These are phyloP conservation scores for Collybiopsis confluens DNA, from an alignment of 768 basidiomycete genomes.

Conservation along the genomic window DNA sequence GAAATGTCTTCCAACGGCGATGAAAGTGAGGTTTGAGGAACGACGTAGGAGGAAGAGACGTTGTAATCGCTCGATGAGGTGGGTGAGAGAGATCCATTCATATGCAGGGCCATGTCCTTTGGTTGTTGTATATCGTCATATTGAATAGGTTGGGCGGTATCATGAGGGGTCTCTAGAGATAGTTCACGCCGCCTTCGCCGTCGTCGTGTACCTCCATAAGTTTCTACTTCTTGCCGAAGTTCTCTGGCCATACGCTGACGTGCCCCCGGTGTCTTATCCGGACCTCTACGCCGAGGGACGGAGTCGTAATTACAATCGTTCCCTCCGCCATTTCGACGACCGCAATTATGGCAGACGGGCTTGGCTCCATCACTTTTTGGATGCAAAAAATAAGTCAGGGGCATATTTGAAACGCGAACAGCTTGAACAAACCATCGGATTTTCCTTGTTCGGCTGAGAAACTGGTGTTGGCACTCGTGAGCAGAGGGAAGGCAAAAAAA, in stretches of 20 bases:
- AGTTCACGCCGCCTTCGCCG: constrained; percentile 23
- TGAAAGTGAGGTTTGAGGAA: not conserved
- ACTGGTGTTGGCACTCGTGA: not conserved
- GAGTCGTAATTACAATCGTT: constrained; percentile 64
- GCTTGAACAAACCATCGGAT: constrained; percentile 48
- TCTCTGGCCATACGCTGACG: constrained; percentile 58
- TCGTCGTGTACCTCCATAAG: constrained; percentile 26
- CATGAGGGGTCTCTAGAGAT: not conserved
- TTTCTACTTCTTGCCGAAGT: constrained; percentile 28
- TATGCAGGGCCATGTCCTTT: not conserved
- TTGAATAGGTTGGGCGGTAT: not conserved
- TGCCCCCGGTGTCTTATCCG: constrained; percentile 76
- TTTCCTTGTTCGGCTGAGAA: constrained; percentile 64
- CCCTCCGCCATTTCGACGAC: constrained; percentile 40
- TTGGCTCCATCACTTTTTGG: constrained; percentile 57
- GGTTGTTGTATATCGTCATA: not conserved
- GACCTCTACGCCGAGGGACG: constrained; percentile 73
- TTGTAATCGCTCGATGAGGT: constrained; percentile 15
- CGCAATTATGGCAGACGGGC: constrained; percentile 72
- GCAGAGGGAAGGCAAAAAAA: not conserved
- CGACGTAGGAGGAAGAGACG: constrained; percentile 4
- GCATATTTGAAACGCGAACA: too few species aligned
- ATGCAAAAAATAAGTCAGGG: too few species aligned
- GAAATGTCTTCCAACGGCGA: constrained; percentile 11
- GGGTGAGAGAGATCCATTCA: constrained; percentile 11